phyloP scores from a whole-genome alignment of 2,329 filamentous ascomycete species.

The Microdochium nivale region DNA sequence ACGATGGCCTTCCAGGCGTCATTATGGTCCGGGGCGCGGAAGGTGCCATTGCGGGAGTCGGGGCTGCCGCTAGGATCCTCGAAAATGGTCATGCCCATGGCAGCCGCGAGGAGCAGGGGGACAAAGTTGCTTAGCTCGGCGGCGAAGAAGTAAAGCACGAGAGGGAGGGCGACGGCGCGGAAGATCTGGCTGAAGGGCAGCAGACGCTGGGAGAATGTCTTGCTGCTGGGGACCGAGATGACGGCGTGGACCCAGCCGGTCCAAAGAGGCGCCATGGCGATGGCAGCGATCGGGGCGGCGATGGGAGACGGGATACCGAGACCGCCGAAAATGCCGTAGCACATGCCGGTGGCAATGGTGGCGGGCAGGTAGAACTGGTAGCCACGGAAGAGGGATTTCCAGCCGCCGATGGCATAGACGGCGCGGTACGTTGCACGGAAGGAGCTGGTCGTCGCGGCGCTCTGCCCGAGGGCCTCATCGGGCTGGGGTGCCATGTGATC shows the following conservation, averaged over 20 bases:
- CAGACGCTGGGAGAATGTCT: constrained; percentile 61
- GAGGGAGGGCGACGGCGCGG: constrained; percentile 60
- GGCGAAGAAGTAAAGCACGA: constrained; percentile 53
- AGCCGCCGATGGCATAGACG: constrained; percentile 55
- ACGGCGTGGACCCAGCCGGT: constrained; percentile 81
- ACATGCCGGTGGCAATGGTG: constrained; percentile 18
- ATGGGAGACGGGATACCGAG: constrained; percentile 33
- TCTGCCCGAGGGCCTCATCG: constrained; percentile 23
- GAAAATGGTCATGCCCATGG: constrained; percentile 34
- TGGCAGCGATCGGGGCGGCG: constrained; percentile 45
- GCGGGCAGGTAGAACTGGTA: constrained; percentile 40
- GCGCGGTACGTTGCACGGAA: constrained; percentile 41
- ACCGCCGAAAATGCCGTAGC: constrained; percentile 34
- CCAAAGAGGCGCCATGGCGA: constrained; percentile 59
- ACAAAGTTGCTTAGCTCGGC: constrained; percentile 39
- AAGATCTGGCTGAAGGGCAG: constrained; percentile 55
- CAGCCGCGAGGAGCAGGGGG: constrained; percentile 35
- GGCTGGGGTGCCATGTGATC: constrained; percentile 24
- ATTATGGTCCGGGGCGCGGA: constrained; percentile 27
- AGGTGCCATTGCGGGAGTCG: constrained; percentile 24
- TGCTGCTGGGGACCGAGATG: constrained; percentile 59
- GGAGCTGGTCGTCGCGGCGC: constrained; percentile 38
- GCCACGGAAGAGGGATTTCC: constrained; percentile 62
- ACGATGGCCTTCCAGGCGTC: constrained; percentile 36
- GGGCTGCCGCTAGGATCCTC: too few relatives aligned